Percentiles rank a stretch among this genome's conserved stretches.
phyloP scores from a whole-genome alignment of 176 grass and related monocot genomes.

The Oryza meyeriana region DNA sequence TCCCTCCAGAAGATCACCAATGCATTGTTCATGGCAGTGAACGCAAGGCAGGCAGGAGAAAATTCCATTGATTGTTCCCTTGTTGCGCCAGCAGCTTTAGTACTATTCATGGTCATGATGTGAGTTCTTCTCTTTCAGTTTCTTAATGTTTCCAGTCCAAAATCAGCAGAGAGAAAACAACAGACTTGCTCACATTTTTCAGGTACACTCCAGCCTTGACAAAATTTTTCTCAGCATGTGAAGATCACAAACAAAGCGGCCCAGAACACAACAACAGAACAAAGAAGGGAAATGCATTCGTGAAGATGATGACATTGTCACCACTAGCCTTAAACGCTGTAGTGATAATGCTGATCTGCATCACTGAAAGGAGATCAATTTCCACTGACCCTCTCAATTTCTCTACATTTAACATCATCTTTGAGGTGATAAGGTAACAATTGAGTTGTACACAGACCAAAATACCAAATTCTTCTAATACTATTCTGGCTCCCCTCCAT shows the following conservation, averaged over 20 bases:
- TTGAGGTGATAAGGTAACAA: conserved; percentile 56
- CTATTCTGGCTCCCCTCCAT: neutral
- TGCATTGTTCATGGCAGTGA: conserved; percentile 65
- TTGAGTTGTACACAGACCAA: neutral
- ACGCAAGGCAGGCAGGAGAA: conserved; percentile 64
- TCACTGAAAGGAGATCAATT: conserved; percentile 70
- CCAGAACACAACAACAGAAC: neutral
- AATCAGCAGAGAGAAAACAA: neutral
- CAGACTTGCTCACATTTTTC: neutral
- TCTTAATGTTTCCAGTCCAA: neutral
- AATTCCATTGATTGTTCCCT: conserved; percentile 69
- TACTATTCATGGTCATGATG: conserved; percentile 67
- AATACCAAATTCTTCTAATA: neutral
- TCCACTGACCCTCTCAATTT: conserved; percentile 71
- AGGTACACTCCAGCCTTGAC: conserved; percentile 59
- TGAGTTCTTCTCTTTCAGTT: neutral
- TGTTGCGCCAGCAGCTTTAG: conserved; percentile 52
- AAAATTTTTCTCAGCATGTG: conserved; percentile 29
- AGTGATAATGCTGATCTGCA: conserved; percentile 45
- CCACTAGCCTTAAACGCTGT: conserved; percentile 32
- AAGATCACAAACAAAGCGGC: neutral
- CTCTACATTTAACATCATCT: conserved; percentile 64
- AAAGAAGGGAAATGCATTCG: neutral
- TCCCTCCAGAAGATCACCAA: conserved; percentile 49
- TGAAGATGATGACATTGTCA: conserved; percentile 32